Evolutionary conservation across 2,329 filamentous ascomycete genomes (phyloP), one percentile per base, ranked within the genome.

Genomic region (Paecilomyces formosus): DNA sequence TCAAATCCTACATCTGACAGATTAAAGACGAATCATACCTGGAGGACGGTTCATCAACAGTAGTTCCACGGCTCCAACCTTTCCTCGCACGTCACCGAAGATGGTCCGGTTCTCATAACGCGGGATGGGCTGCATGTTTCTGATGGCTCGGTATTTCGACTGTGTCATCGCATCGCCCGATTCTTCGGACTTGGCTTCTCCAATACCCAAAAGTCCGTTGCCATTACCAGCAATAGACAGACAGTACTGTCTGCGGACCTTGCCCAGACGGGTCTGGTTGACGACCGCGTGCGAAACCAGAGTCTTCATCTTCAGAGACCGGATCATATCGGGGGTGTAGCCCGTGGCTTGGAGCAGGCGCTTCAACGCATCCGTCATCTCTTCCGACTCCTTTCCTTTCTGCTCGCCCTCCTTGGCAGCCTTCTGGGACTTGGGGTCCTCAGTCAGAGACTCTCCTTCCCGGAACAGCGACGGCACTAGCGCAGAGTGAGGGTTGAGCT

Each of bases 181-280:
- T 74, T 97, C 92, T 28, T 87, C 85, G 9, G 88, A 88, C 81
- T 97, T 99, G 66, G 90, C 92, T 76, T 93, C 89, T 58, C 94
- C 94, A 60, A 97, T 82, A 11, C 94, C 94, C 31, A 99, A 76
- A 68, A 93, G 82, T 15, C 94, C 94, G 64, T 94, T 84, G 59
- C 85, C 83, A 75, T 97, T 96, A 56, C 94, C 94, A 5, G 92
- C 92, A 65, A 97, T 86, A 49, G 86, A 86, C 61, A 97, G 78
- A 66, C 85, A 81, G 68, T 93, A 95, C 49, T 82, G 68, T 73
- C 88, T 90, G 65, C 83, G 82, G 60, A 99, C 88, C 82, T 97
- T 99, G 72, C 94, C 94, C 76, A 99, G 85, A 79, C 93, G 89
- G 22, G 94, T 97, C 82, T 97, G 93, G 77, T 99, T 97, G 64